phyloP scores from a whole-genome alignment of 2,329 filamentous ascomycete species.

The Lachnellula arida region DNA sequence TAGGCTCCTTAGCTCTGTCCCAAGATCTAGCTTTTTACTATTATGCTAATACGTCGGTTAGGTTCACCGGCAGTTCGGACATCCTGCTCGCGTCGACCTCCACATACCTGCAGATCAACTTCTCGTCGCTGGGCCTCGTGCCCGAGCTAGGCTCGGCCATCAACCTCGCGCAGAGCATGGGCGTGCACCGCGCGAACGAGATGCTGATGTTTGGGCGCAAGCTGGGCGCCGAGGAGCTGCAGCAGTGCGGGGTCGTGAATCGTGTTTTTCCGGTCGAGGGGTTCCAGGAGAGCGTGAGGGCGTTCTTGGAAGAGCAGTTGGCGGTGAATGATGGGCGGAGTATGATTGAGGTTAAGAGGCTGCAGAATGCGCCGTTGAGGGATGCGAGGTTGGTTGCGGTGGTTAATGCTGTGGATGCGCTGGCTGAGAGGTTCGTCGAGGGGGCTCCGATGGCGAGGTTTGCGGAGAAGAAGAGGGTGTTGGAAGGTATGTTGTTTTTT shows the following conservation, averaged over 20 bases:
- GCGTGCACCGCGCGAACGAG: conserved; percentile 46
- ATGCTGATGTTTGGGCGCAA: conserved; percentile 49
- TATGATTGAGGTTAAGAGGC: conserved; percentile 48
- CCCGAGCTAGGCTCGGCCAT: conserved; percentile 45
- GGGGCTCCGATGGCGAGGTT: conserved; percentile 43
- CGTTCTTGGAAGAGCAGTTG: conserved; percentile 41
- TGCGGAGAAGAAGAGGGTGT: conserved; percentile 34
- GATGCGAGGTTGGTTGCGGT: conserved; percentile 42
- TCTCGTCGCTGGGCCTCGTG: conserved; percentile 43
- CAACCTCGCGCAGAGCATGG: conserved; percentile 43
- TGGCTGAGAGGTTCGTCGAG: conserved; percentile 45
- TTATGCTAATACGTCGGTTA: too few species aligned
- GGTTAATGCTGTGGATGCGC: conserved; percentile 42
- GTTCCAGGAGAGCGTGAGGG: conserved; percentile 39
- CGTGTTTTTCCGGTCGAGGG: conserved; percentile 38
- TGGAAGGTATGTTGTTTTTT: conserved; percentile 23
- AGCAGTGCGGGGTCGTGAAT: conserved; percentile 43
- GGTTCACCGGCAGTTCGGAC: conserved; percentile 45
- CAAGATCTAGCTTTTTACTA: too few species aligned
- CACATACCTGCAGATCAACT: conserved; percentile 45
- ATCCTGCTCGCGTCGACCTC: conserved; percentile 42
- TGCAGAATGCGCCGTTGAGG: conserved; percentile 43
- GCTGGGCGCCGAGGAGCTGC: conserved; percentile 38
- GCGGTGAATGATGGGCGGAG: conserved; percentile 44
- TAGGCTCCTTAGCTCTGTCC: too few species aligned